Evolutionary conservation across 2,329 filamentous ascomycete genomes (phyloP).

Genomic region (Phyllosticta paracitricarpa): DNA sequence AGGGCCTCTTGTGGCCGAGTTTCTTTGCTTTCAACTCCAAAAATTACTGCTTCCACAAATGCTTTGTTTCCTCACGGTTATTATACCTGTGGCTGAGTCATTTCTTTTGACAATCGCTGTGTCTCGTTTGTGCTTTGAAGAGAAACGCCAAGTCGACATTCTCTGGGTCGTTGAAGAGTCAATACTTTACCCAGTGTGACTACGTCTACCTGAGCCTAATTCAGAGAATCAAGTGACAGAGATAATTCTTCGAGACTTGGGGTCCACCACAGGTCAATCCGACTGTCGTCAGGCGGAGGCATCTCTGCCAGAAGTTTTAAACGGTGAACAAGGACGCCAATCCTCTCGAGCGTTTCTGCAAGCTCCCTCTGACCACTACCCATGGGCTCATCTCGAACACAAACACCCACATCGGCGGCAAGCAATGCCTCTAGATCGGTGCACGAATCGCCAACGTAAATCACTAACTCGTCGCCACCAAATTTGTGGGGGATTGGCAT

Average conservation of each 20-base stretch:
- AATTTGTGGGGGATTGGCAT: conserved; percentile 15
- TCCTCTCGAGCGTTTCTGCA: conserved; percentile 22
- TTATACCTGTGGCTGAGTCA: not conserved
- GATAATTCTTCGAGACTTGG: conserved; percentile 1
- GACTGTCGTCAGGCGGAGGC: conserved; percentile 4
- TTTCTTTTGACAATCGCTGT: no score
- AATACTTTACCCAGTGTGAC: not conserved
- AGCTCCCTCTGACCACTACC: conserved; percentile 25
- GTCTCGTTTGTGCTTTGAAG: not conserved
- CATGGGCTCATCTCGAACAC: conserved; percentile 31
- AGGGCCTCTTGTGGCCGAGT: not conserved
- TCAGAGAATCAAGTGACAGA: not conserved
- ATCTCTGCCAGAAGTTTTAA: conserved; percentile 7
- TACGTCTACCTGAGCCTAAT: not conserved
- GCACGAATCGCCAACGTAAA: conserved; percentile 40
- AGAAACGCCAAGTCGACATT: not conserved
- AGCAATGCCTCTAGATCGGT: conserved; percentile 39
- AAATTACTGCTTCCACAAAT: not conserved
- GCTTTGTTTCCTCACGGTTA: not conserved
- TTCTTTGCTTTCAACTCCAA: not conserved
- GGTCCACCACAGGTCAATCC: not conserved
- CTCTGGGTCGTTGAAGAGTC: not conserved
- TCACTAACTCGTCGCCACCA: conserved; percentile 13
- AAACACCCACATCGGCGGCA: conserved; percentile 37
- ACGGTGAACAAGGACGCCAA: conserved; percentile 17